Evolutionary conservation across 768 basidiomycete genomes (phyloP), one percentile per base, ranked within the genome.

Genomic region (Mycena olivaceomarginata): DNA sequence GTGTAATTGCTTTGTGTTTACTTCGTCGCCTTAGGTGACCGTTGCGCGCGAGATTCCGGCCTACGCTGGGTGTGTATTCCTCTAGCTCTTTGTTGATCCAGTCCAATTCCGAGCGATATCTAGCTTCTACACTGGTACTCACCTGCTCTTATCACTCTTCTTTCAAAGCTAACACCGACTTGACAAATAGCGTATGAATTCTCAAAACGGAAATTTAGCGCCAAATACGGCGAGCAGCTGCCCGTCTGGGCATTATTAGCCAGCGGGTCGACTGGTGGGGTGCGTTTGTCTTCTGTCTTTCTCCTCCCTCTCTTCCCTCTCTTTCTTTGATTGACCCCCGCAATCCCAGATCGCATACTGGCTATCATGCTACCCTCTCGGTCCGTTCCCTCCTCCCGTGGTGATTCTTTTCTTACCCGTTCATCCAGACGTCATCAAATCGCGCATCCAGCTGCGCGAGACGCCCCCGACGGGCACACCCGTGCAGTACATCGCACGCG

Each of bases 1-100:
- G 31, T 12, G 46, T 74, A 13, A 13, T n/a, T 5, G 56, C 59
- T 62, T 13, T 69, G 15, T 53, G 8, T 20, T 53, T n/a, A 46
- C 63, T 67, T 67, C 13, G 39, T 65, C 31, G 0, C 56, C 0
- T 15, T 81, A 98, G 97, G 90, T 97, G 15, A 99, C 98, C 0
- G 92, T 99, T 22, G 93, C 93, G 0, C 90, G 98, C 79, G 98
- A 99, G 85, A 97, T 99, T 46, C 98, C 98, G 2, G 98, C 97
- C 11, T 99, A 99, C 83, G 97, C 98, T 43, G 97, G 95, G 93
- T 95, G 79, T 67, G 43, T 63, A 40, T 5, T 63, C n/a, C 18
- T 53, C 53, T 48, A 12, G 41, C 60, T 56, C 16, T 72, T 51
- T 71, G 51, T 11, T 13, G 40, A 48, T 46, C 15, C 10, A 31